Conservation (phyloP, 805 yeast species). For the Gaillardinia entomophila region DNA sequence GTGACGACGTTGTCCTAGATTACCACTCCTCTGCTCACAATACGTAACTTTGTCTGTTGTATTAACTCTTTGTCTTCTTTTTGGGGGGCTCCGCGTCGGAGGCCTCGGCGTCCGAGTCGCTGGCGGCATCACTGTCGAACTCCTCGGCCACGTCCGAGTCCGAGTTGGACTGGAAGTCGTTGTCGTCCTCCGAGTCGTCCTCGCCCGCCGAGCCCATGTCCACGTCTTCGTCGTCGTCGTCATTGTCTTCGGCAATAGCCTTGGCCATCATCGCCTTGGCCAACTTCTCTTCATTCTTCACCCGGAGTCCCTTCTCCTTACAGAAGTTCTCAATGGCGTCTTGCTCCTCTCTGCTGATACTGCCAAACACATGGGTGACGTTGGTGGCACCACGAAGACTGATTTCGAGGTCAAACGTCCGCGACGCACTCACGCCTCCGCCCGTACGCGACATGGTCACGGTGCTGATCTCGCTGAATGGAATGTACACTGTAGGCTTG, state of each 20-base stretch:
- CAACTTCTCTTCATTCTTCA: constrained; percentile 84
- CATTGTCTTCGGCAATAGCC: constrained; percentile 59
- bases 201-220: constrained; percentile 74
- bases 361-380: constrained; percentile 78
- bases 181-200: constrained; percentile 68
- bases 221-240: constrained; percentile 41
- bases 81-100: constrained; percentile 13
- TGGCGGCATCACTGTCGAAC: constrained; percentile 65
- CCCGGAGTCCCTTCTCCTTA: constrained; percentile 68
- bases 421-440: constrained; percentile 61
- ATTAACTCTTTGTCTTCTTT: constrained; percentile 11
- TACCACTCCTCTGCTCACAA: not conserved
- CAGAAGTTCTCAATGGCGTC: constrained; percentile 69
- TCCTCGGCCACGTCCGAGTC: constrained; percentile 81
- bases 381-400: constrained; percentile 53
- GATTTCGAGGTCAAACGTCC: constrained; percentile 91
- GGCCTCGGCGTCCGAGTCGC: constrained; percentile 21
- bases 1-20: not conserved
- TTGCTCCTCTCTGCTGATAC: constrained; percentile 87
- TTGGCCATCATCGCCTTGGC: constrained; percentile 77
- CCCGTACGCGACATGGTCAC: constrained; percentile 89
- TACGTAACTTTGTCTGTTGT: constrained; percentile 1
- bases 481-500: constrained; percentile 89
- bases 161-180: constrained; percentile 65
- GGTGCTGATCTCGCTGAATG: constrained; percentile 71